A percentile compares a stretch with the other conserved stretches of the same genome.
These are phyloP conservation scores for Calycina herbarum DNA, from an alignment of 2,329 filamentous ascomycete genomes.

Conservation along the genomic window DNA sequence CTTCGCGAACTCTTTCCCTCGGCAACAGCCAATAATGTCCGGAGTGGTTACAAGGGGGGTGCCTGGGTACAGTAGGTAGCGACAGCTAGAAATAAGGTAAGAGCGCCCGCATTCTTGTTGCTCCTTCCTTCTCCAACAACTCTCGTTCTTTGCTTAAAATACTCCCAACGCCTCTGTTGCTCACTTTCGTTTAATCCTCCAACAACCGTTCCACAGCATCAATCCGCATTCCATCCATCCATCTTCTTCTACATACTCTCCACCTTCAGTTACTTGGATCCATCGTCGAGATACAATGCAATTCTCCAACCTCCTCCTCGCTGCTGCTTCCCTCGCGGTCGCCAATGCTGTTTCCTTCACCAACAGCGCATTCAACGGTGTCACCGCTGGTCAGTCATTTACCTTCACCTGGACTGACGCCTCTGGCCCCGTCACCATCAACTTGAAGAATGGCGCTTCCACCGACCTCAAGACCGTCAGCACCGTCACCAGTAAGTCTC, in stretches of 20 bases:
- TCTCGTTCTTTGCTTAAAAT: neutral
- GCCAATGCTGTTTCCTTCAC: slow-evolving; percentile 31
- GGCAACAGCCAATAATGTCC: too few species aligned
- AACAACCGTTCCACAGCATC: neutral
- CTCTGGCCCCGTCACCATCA: slow-evolving; percentile 31
- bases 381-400: slow-evolving; percentile 29
- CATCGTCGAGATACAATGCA: slow-evolving; percentile 30
- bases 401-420: slow-evolving; percentile 33
- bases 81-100: too few species aligned
- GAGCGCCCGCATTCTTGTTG: too few species aligned
- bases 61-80: too few species aligned
- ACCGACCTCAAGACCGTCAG: slow-evolving; percentile 28
- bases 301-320: slow-evolving; percentile 32
- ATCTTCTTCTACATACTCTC: neutral
- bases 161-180: neutral
- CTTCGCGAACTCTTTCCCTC: too few species aligned
- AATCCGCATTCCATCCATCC: neutral
- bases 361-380: slow-evolving; percentile 27
- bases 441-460: slow-evolving; percentile 32
- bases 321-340: slow-evolving; percentile 25
- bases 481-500: slow-evolving; percentile 32
- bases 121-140: neutral
- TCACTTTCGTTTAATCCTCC: neutral
- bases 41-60: too few species aligned
- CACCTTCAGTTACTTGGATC: slow-evolving; percentile 6